These are phyloP conservation scores for Gossypium stocksii DNA, from an alignment of 345 rosid genomes.

Conservation along the genomic window DNA sequence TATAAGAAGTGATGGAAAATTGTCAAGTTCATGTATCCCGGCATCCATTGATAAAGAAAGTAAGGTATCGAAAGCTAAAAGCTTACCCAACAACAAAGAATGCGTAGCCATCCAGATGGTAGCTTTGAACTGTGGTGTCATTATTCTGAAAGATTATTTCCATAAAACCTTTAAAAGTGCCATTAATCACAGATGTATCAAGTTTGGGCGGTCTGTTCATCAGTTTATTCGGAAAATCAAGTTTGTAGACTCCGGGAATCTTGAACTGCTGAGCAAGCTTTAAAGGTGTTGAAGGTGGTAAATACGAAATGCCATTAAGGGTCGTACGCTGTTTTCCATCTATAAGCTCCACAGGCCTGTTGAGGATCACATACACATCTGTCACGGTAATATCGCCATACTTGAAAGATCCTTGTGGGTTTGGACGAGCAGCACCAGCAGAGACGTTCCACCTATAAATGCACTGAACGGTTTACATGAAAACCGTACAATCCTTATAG, in stretches of 20 bases:
- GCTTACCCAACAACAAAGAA: constrained; percentile 90
- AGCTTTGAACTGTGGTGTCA: constrained; percentile 64
- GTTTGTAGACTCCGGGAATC: constrained; percentile 75
- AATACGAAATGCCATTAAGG: constrained; percentile 81
- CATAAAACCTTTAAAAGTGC: constrained; percentile 76
- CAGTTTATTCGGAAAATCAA: constrained; percentile 72
- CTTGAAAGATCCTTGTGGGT: constrained; percentile 90
- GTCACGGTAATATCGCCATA: constrained; percentile 84
- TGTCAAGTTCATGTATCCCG: constrained; percentile 4
- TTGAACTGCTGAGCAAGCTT: constrained; percentile 83
- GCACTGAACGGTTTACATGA: background rate
- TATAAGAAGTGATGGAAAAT: constrained; percentile 23
- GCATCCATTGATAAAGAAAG: constrained; percentile 8
- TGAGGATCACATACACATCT: constrained; percentile 69
- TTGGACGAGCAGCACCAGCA: constrained; percentile 90
- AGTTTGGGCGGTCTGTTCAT: constrained; percentile 71
- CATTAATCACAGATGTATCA: constrained; percentile 87
- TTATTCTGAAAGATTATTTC: constrained; percentile 93
- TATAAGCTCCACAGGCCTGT: constrained; percentile 68
- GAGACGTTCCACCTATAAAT: constrained; percentile 70
- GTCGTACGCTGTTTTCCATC: constrained; percentile 56
- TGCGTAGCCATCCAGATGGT: constrained; percentile 91
- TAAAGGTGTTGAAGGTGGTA: constrained; percentile 77
- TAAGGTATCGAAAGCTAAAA: constrained; percentile 16
- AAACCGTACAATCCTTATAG: background rate